These are phyloP conservation scores for Lipomyces anomalus DNA, from an alignment of 805 yeast species.

Conservation along the genomic window DNA sequence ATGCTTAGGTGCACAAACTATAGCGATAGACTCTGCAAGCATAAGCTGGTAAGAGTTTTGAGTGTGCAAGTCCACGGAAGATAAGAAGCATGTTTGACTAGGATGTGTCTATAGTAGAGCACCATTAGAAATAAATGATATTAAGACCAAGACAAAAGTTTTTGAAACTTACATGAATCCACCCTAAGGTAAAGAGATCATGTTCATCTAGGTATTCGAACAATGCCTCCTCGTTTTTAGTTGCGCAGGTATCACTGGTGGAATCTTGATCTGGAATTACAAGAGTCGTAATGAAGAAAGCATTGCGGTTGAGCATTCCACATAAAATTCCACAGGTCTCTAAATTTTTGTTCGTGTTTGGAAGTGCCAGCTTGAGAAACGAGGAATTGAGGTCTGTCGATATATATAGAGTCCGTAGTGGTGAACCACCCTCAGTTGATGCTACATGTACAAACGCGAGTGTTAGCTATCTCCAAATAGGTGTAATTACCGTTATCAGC, in stretches of 20 bases:
- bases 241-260: conserved; percentile 57
- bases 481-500: neutral
- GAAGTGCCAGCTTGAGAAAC: conserved; percentile 44
- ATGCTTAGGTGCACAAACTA: conserved; percentile 55
- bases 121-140: neutral
- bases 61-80: conserved; percentile 62
- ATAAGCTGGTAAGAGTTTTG: conserved; percentile 63
- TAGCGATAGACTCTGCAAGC: conserved; percentile 64
- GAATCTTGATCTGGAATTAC: conserved; percentile 60
- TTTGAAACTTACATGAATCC: conserved; percentile 46
- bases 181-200: conserved; percentile 59
- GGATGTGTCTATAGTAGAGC: conserved; percentile 47
- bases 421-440: conserved; percentile 52
- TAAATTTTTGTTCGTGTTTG: conserved; percentile 46
- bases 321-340: conserved; percentile 67
- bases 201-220: conserved; percentile 51
- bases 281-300: conserved; percentile 57
- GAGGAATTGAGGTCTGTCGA: conserved; percentile 41
- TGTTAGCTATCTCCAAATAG: conserved; percentile 27
- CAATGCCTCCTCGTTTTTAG: conserved; percentile 53
- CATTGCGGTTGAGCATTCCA: conserved; percentile 55
- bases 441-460: conserved; percentile 38
- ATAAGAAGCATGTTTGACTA: conserved; percentile 62
- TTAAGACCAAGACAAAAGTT: neutral
- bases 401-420: conserved; percentile 47